phyloP scores from a whole-genome alignment of 1,284 basidiomycete genomes.

The Papiliotrema terrestris region DNA sequence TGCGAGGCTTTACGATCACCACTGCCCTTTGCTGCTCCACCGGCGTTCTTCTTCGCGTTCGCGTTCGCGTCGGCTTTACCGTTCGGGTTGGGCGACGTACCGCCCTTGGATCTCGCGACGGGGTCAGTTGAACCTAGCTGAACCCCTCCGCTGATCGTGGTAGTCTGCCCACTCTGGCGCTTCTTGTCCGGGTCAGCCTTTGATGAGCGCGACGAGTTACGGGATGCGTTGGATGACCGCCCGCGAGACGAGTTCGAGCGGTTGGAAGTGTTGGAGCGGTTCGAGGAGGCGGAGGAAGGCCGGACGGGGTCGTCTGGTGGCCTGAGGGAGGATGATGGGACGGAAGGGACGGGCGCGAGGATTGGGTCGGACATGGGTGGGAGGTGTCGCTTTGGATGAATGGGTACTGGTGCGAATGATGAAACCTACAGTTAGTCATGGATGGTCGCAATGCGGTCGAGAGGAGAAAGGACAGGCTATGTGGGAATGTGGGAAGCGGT shows the following conservation, averaged over 20 bases:
- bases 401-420: too few species aligned
- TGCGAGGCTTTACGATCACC: too few species aligned
- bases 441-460: too few species aligned
- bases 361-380: background rate
- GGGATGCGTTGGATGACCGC: slow-evolving; percentile 16
- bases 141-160: slow-evolving; percentile 39
- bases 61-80: slow-evolving; percentile 1
- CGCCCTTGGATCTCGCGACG: too few species aligned
- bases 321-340: slow-evolving; percentile 9
- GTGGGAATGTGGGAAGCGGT: too few species aligned
- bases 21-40: too few species aligned
- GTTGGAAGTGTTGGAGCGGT: slow-evolving; percentile 11
- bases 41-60: background rate
- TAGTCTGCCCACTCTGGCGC: slow-evolving; percentile 27
- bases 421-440: too few species aligned
- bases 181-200: slow-evolving; percentile 20
- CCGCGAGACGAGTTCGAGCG: slow-evolving; percentile 19
- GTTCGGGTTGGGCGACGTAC: too few species aligned
- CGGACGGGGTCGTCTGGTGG: slow-evolving; percentile 18
- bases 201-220: slow-evolving; percentile 34
- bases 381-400: too few species aligned
- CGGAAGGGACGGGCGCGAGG: background rate
- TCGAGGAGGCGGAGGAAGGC: slow-evolving; percentile 15
- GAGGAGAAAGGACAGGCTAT: too few species aligned
- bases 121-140: slow-evolving; percentile 24